Base-by-base conservation (phyloP, 352 stramenopile species). In the Phytophthora chlamydospora region DNA sequence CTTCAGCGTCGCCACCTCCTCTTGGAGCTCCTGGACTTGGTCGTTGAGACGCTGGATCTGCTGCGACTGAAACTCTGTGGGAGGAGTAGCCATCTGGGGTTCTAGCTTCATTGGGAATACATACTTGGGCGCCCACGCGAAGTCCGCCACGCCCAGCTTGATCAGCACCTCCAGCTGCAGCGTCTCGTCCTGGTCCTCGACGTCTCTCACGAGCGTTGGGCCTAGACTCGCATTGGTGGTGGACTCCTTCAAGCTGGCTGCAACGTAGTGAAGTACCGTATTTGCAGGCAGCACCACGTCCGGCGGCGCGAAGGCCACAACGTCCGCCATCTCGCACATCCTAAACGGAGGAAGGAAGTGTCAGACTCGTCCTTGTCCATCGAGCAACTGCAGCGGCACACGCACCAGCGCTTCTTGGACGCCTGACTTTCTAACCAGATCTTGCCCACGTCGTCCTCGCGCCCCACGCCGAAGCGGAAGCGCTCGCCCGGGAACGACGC, bases 11-110 rank as follows among this genome's bases (percentile, higher is more conserved):
- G 62, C 52, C 29, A 75, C 66, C 56, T 75, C 66, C 12, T 65
- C 33, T 24, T 68, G 66, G 9, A 75, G 61, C 14, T 71, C 61
- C 33, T 61, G 38, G n/a, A 74, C 60, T 29, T 73, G 66, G 21
- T 62, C n/a, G 11, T 50, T 62, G 11, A 71, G 55, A 12, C 49
- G 10, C 40, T 31, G 29, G 33, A 71, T 61, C 47, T 57, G 53
- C 9, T 59, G 14, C 2, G 45, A 19, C 21, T 70, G 57, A 4
- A n/a, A 19, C 21, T 67, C 62, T 4, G 33, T 8, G 8, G 62
- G 13, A 13, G 34, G 32, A 31, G 3, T 3, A 24, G 33, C 34
- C 3, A 27, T 13, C 13, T 24, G 46, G 8, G 40, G 19, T 13
- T 35, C 34, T 16, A 71, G 52, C 21, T 31, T 55, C 62, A 71